Conservation (phyloP, 176 grass and related monocot genomes). For the Hyparrhenia diplandra region DNA sequence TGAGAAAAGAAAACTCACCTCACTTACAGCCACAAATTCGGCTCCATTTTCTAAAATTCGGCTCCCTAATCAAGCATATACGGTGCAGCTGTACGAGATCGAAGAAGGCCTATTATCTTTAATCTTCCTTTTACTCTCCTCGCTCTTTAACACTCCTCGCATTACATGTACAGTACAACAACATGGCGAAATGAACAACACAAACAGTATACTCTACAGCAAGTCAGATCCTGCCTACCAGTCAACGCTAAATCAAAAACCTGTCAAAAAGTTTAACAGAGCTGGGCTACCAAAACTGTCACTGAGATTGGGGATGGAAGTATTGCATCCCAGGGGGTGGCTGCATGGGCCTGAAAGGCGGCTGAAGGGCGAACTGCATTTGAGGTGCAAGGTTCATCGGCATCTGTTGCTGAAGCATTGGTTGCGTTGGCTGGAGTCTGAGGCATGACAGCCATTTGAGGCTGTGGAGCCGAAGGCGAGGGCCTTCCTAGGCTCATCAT, state of each 20-base stretch:
- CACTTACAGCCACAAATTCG: not conserved
- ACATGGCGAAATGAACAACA: conserved; percentile 14
- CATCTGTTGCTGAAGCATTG: conserved; percentile 64
- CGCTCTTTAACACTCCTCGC: conserved; percentile 25
- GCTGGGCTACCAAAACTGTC: conserved; percentile 46
- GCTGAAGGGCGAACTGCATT: conserved; percentile 65
- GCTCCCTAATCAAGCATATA: not conserved
- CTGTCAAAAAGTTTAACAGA: conserved; percentile 30
- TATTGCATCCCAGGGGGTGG: conserved; percentile 71
- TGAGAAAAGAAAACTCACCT: not conserved
- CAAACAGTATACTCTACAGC: conserved; percentile 40
- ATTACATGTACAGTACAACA: conserved; percentile 56
- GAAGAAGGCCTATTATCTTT: not conserved
- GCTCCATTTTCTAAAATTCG: not conserved
- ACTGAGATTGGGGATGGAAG: conserved; percentile 66
- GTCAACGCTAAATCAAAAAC: conserved; percentile 44
- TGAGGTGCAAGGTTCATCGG: conserved; percentile 36
- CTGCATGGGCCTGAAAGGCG: conserved; percentile 72
- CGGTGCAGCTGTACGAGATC: not conserved
- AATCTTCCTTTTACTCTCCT: conserved; percentile 25
- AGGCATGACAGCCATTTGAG: conserved; percentile 39
- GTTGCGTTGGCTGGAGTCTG: conserved; percentile 32
- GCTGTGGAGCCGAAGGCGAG: conserved; percentile 32
- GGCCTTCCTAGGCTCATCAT: conserved; percentile 59
- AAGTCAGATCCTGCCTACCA: conserved; percentile 44